phyloP scores from a whole-genome alignment of 2,329 filamentous ascomycete genomes.

The Fusarium transvaalense region DNA sequence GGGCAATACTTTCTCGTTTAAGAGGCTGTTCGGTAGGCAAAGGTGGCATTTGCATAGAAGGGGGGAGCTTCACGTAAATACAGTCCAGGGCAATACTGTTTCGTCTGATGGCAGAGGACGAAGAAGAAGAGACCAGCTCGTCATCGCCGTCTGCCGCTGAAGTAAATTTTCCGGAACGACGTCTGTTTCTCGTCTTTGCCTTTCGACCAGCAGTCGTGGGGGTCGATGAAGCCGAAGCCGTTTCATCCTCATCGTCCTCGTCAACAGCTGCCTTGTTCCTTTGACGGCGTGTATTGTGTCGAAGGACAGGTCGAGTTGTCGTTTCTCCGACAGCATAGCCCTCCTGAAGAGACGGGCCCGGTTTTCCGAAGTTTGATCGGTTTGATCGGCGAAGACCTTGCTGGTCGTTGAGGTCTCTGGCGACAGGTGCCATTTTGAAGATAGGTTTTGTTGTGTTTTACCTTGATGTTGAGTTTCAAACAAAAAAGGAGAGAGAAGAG shows the following conservation, averaged over 20 bases:
- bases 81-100: background rate
- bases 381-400: conserved; percentile 9
- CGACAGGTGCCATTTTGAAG: conserved; percentile 3
- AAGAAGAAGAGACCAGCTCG: background rate
- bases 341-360: background rate
- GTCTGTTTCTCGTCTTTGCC: background rate
- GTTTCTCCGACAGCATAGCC: background rate
- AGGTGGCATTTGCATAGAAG: background rate
- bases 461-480: background rate
- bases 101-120: no score
- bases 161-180: background rate
- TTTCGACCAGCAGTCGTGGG: background rate
- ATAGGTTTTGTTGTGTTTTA: background rate
- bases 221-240: background rate
- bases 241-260: background rate
- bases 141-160: background rate
- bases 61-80: background rate
- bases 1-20: background rate
- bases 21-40: background rate
- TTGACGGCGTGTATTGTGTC: background rate
- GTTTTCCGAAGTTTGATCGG: conserved; percentile 12
- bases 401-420: background rate
- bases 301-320: background rate
- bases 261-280: background rate
- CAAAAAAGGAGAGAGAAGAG: no score